These are phyloP conservation scores for Suhomyces terraborum DNA, from an alignment of 1,139 yeast species.

Conservation along the genomic window DNA sequence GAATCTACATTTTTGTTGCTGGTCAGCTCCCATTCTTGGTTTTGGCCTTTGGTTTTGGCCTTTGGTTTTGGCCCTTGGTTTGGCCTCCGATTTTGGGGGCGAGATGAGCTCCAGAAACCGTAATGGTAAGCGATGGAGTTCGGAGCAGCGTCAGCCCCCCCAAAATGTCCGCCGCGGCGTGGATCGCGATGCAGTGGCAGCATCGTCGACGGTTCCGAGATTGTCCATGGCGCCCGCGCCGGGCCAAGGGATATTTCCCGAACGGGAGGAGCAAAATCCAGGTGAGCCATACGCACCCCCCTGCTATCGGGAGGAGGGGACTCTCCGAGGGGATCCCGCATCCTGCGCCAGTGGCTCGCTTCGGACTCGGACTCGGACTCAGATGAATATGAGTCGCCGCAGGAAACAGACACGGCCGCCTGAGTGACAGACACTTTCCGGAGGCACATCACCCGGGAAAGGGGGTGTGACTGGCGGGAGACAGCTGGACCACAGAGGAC, in stretches of 20 bases:
- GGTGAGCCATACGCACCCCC: constrained; percentile 7
- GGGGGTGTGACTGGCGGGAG: neutral
- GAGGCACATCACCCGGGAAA: constrained; percentile 5
- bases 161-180: constrained; percentile 3
- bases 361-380: constrained; percentile 17
- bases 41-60: no score
- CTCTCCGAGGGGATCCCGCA: constrained; percentile 11
- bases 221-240: constrained; percentile 8
- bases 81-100: neutral
- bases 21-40: no score
- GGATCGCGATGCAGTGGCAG: no score
- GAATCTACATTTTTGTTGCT: no score
- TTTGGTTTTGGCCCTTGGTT: no score
- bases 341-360: constrained; percentile 4
- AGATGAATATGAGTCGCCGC: constrained; percentile 11
- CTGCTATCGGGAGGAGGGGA: constrained; percentile 8
- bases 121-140: constrained; percentile 2
- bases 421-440: constrained; percentile 3
- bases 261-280: constrained; percentile 1
- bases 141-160: constrained; percentile 2
- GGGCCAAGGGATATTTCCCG: constrained; percentile 12
- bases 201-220: constrained; percentile 7
- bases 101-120: neutral
- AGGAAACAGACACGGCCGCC: constrained; percentile 4
- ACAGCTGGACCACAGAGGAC: neutral